Base-by-base conservation (phyloP, 2,329 filamentous ascomycete species). In the Fusarium sambucinum region DNA sequence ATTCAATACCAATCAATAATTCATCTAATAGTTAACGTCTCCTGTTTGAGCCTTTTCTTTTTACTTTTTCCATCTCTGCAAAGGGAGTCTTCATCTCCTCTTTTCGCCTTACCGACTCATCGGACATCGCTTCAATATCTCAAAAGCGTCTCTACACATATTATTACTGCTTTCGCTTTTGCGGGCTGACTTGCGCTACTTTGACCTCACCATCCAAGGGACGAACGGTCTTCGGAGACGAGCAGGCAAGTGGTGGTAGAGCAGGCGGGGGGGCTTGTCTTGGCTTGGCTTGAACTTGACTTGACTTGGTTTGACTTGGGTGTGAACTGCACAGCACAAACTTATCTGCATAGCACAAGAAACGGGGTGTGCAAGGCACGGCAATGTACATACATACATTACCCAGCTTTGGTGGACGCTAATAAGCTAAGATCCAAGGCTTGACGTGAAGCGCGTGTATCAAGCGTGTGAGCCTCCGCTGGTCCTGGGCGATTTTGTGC, bases 281-380 rank as follows among this genome's bases (percentile, higher is more conserved):
- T 19, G 44, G 11, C 29, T 46, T 30, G 47, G 47, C 47, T 47
- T 47, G 45, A 30, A 27, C 29, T 47, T 37, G 35, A 12, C 23
- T 25, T 25, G 23, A 25, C 37, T 21, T 40, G 37, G 19, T 12
- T 46, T 65, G n/a, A 38, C 35, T 19, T 56, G 65, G 64, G 66
- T 69, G 71, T 72, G 71, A 59, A 55, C 50, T 55, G 53, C 65
- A 62, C 33, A 56, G 53, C 55, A 63, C 56, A 66, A 59, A 44
- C 37, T n/a, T 14, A 29, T 16, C 44, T 38, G 41, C 40, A 59
- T 40, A 63, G 51, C 64, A 57, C 35, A 59, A 54, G 57, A 59
- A 73, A 63, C 70, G 69, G 67, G 72, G 70, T 44, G 68, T 74
- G 68, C 66, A 63, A 59, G 63, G 67, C 48, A 65, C 44, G 40